Evolutionary conservation across 176 grass and related monocot genomes (phyloP), one percentile per base, ranked within the genome.

Genomic region (Chrysopogon serrulatus): DNA sequence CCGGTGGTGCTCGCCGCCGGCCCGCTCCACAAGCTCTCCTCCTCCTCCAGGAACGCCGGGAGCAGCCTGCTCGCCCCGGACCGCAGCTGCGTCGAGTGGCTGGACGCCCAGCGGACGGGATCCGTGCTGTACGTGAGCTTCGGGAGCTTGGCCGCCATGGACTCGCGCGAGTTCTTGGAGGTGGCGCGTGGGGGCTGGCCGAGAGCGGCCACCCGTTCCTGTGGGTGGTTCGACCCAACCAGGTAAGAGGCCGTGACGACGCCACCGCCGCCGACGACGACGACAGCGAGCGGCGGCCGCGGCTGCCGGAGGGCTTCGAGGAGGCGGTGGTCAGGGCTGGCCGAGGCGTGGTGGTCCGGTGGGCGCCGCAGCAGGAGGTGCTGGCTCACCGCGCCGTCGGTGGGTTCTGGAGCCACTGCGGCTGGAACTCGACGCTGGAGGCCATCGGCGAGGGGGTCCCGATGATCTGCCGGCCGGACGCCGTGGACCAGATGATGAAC

Each of bases 371-470:
- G 34, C 44, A 76, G 26, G 48, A 79, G 19, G 90, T 88, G 67
- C 79, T 92, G 11, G 65, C 56, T 1, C 90, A 88, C 40, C 40
- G 0, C 1, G 86, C 90, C 0, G 82, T 92, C 57, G 90, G 82
- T 0, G 86, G 73, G 0, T 92, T 92, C 26, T 83, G 78, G 79
- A 92, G 74, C 2, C 90, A 92, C 31, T 13, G 4, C 2, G 90
- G 90, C 1, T 88, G 86, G 90, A 91, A 91, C 71, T 91, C 84
- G 6, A 91, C 75, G 0, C 1, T 91, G 11, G 85, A 88, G 48
- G 57, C 67, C 2, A 17, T 90, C 0, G 12, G 57, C 3, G 80
- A 82, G 8, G 89, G 89, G 0, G n/a, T 90, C 2, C 89, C 89
- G 0, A 86, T 90, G 89, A 54, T 86, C 0, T 90, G 88, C 19